These are phyloP conservation scores for Dittrichia graveolens DNA, from an alignment of 129 eudicot species.

Conservation along the genomic window DNA sequence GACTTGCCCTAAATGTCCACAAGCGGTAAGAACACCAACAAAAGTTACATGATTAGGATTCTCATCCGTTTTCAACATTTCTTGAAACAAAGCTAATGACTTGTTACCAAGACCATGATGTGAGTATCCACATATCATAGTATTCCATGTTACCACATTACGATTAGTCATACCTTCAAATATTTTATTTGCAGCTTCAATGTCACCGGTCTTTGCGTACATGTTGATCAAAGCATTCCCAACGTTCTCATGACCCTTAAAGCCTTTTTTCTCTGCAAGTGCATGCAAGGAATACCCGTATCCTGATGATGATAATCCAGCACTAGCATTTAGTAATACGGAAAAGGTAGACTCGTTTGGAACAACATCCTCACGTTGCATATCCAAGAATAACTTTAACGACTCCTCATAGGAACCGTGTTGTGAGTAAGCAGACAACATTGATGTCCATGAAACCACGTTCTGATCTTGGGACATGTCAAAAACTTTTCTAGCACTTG, in stretches of 20 bases:
- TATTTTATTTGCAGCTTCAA: conserved; percentile 42
- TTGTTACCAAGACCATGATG: conserved; percentile 65
- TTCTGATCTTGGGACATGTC: conserved; percentile 37
- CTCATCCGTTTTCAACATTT: conserved; percentile 49
- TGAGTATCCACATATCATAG: conserved; percentile 55
- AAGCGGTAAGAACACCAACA: conserved; percentile 61
- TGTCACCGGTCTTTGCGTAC: conserved; percentile 48
- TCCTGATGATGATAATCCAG: conserved; percentile 51
- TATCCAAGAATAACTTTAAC: conserved; percentile 45
- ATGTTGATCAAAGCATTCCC: conserved; percentile 59
- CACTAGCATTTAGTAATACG: conserved; percentile 56
- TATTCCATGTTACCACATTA: conserved; percentile 56
- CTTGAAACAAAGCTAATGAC: conserved; percentile 48
- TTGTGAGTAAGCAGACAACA: conserved; percentile 57
- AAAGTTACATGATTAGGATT: conserved; percentile 55
- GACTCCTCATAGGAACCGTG: conserved; percentile 60
- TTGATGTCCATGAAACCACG: conserved; percentile 67
- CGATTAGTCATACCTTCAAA: conserved; percentile 36
- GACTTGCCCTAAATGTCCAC: conserved; percentile 58
- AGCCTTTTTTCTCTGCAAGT: conserved; percentile 49
- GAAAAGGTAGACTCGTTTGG: conserved; percentile 67
- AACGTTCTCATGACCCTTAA: conserved; percentile 37
- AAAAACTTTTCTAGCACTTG: conserved; percentile 44
- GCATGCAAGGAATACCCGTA: conserved; percentile 57
- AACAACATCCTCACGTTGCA: conserved; percentile 39